Evolutionary conservation across 177 flowering plant genomes (phyloP).

Genomic region (Vitis hybrid): DNA sequence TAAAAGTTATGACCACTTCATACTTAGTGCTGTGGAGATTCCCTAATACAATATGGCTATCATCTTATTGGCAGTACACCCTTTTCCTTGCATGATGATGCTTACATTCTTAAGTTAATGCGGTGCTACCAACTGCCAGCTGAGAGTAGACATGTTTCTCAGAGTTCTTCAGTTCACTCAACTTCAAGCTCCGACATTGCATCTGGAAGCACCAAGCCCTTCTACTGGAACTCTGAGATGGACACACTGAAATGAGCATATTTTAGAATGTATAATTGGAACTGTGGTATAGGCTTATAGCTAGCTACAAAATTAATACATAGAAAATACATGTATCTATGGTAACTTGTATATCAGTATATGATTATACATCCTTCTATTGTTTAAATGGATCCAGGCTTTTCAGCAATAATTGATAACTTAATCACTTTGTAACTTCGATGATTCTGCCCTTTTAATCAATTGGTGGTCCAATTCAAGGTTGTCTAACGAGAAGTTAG

Average conservation of each 20-base stretch:
- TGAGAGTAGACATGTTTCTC: conserved; percentile 21
- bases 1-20: neutral
- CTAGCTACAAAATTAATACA: neutral
- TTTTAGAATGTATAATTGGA: neutral
- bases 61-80: conserved; percentile 29
- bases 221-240: neutral
- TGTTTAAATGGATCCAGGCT: too few relatives aligned
- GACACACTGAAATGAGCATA: neutral
- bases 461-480: too few relatives aligned
- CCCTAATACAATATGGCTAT: neutral
- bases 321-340: neutral
- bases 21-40: neutral
- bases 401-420: neutral
- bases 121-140: conserved; percentile 13
- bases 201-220: neutral
- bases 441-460: neutral
- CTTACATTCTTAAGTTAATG: conserved; percentile 28
- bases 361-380: too few relatives aligned
- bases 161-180: conserved; percentile 1
- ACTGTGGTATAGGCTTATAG: neutral
- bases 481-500: too few relatives aligned
- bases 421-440: neutral
- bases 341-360: neutral
- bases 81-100: conserved; percentile 36
- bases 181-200: conserved; percentile 1